These are phyloP conservation scores for Rhizoctonia solani DNA, from an alignment of 1,284 basidiomycete species.

Conservation along the genomic window DNA sequence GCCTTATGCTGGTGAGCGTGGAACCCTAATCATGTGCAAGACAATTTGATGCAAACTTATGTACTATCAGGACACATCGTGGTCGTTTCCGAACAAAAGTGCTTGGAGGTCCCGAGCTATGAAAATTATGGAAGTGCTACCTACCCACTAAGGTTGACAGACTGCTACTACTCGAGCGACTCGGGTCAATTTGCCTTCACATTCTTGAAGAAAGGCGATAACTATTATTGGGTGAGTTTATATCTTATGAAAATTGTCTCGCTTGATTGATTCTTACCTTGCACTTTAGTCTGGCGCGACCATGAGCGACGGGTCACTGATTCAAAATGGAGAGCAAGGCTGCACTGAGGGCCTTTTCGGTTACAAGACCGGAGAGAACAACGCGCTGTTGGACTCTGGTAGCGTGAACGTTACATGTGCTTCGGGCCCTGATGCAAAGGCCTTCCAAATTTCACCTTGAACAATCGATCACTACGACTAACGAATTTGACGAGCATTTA, in stretches of 20 bases:
- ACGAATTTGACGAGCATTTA: too few relatives aligned
- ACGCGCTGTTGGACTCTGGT: background rate
- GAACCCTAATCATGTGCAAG: background rate
- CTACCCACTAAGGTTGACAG: background rate
- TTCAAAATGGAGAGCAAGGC: background rate
- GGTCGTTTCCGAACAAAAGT: background rate
- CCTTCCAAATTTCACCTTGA: background rate
- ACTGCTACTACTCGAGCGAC: background rate
- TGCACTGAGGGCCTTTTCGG: background rate
- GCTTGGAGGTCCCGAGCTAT: background rate
- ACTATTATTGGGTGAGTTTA: background rate
- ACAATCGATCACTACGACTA: too few relatives aligned
- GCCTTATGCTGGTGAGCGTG: background rate
- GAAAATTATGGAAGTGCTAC: background rate
- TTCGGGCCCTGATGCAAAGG: background rate
- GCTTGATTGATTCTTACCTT: background rate
- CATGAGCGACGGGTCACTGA: background rate
- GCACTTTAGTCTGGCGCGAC: background rate
- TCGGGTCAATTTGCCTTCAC: background rate
- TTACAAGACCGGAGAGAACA: background rate
- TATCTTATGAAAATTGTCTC: background rate
- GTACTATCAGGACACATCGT: background rate
- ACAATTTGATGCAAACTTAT: background rate
- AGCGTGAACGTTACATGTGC: background rate
- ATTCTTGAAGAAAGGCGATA: background rate